These are phyloP conservation scores for Crucibulum laeve DNA, from an alignment of 768 basidiomycete genomes.

Conservation along the genomic window DNA sequence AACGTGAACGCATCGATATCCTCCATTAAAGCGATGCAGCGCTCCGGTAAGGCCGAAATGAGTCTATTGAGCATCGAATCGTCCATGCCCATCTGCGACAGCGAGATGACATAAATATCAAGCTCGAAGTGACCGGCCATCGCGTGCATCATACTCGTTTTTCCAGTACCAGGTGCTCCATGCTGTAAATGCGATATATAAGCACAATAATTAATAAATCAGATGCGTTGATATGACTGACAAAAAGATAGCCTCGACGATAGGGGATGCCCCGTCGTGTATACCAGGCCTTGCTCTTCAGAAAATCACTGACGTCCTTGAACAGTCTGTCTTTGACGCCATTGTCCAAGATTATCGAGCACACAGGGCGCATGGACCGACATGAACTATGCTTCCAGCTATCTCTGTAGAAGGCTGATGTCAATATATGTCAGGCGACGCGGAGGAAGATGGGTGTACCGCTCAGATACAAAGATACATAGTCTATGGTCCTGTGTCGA, in stretches of 20 bases:
- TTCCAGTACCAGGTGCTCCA: slow-evolving; percentile 69
- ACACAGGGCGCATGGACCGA: slow-evolving; percentile 40
- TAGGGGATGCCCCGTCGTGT: slow-evolving; percentile 63
- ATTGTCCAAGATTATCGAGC: slow-evolving; percentile 56
- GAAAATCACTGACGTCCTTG: slow-evolving; percentile 57
- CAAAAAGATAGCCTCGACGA: slow-evolving; percentile 61
- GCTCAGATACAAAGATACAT: not conserved
- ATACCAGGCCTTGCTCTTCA: slow-evolving; percentile 58
- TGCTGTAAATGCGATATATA: slow-evolving; percentile 29
- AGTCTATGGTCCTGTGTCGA: not conserved
- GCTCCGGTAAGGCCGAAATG: slow-evolving; percentile 46
- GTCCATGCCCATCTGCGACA: slow-evolving; percentile 52
- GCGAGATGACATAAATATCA: slow-evolving; percentile 62
- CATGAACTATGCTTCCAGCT: not conserved
- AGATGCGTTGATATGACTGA: slow-evolving; percentile 7
- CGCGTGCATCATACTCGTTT: slow-evolving; percentile 64
- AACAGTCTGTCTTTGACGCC: slow-evolving; percentile 55
- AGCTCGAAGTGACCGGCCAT: slow-evolving; percentile 67
- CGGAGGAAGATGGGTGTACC: not conserved
- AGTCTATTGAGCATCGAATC: slow-evolving; percentile 50
- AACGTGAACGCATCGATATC: slow-evolving; percentile 60
- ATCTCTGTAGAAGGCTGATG: not conserved
- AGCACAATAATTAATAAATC: not conserved
- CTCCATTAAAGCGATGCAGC: slow-evolving; percentile 65
- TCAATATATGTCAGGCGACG: not conserved